These are phyloP conservation scores for Zasmidium angulare DNA, from an alignment of 2,329 filamentous ascomycete species.

Conservation along the genomic window DNA sequence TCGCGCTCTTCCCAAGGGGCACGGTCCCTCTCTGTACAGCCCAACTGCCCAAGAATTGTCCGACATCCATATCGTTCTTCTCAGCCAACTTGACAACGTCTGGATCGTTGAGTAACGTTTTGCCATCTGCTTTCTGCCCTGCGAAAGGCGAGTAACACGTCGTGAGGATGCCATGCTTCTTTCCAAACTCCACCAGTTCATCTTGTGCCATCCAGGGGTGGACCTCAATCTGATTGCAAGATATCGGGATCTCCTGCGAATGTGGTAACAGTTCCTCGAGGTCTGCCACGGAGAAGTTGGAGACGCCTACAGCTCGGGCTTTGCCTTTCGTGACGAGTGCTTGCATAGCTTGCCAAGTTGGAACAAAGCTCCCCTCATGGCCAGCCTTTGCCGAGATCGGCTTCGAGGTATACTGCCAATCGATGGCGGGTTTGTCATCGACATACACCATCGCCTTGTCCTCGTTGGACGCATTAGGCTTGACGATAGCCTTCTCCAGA, in stretches of 20 bases:
- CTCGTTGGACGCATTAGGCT: conserved; percentile 6
- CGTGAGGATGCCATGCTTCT: conserved; percentile 23
- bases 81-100: conserved; percentile 65
- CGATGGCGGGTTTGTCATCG: conserved; percentile 19
- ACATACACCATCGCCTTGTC: conserved; percentile 8
- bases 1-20: conserved; percentile 57
- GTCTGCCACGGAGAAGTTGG: conserved; percentile 30
- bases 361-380: conserved; percentile 24
- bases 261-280: conserved; percentile 25
- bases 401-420: conserved; percentile 23
- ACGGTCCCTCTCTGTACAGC: conserved; percentile 55
- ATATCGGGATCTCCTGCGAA: conserved; percentile 22
- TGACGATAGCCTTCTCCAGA: conserved; percentile 18
- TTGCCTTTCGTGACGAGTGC: conserved; percentile 28
- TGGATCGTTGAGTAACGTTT: conserved; percentile 52
- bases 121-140: conserved; percentile 26
- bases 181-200: conserved; percentile 20
- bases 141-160: conserved; percentile 29
- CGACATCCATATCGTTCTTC: conserved; percentile 58
- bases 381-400: conserved; percentile 19
- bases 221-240: conserved; percentile 31
- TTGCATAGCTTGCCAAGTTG: conserved; percentile 32
- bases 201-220: conserved; percentile 31
- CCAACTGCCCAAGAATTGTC: conserved; percentile 56
- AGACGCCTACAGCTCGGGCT: conserved; percentile 28